Base-by-base conservation (phyloP, 139 green algal species). In the Chlamydomonas sp. region DNA sequence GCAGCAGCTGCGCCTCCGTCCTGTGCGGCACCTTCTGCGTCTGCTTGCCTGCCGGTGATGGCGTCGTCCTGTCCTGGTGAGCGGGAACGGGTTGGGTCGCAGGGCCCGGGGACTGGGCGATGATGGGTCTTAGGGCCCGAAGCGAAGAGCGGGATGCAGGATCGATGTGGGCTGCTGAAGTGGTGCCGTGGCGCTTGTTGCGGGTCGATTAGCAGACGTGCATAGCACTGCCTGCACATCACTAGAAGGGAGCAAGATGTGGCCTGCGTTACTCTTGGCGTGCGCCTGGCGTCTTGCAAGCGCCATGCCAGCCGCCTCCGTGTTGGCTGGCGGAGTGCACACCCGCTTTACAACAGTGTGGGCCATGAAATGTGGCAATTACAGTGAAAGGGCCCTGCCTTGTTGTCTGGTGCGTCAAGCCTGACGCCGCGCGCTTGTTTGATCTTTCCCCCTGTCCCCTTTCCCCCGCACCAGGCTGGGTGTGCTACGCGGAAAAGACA, bases 401-500 rank as follows among this genome's bases (percentile, higher is more conserved):
- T 49, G 31, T 49, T 49, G 31, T 74, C 67, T 14, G 67, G 14
- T 16, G 14, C 67, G 14, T 74, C 67, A 74, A n/a, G 14, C 67
- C 67, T n/a, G 67, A 14, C 67, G 67, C 67, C 67, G 31, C 67
- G 14, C 67, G 14, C 67, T 74, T 74, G 14, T 74, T 74, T 74
- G 14, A 16, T 16, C 67, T 74, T 14, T 74, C 74, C 14, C 10
- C 16, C 59, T 20, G 74, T 49, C 31, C 67, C 4, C 57, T 7
- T 9, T 1, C 15, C 16, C 12, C 2, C 16, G 0, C 59, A 14
- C 0, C 83, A 87, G 98, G 98, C 12, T 99, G 98, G 98, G 95
- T 99, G 77, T 99, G 97, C 90, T 99, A 99, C 88, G 98, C 97
- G 17, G 98, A 99, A 89, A 99, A 99, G 92, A 99, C 97, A 0